phyloP scores from a whole-genome alignment of 345 rosid species.

The Leavenworthia alabamica region DNA sequence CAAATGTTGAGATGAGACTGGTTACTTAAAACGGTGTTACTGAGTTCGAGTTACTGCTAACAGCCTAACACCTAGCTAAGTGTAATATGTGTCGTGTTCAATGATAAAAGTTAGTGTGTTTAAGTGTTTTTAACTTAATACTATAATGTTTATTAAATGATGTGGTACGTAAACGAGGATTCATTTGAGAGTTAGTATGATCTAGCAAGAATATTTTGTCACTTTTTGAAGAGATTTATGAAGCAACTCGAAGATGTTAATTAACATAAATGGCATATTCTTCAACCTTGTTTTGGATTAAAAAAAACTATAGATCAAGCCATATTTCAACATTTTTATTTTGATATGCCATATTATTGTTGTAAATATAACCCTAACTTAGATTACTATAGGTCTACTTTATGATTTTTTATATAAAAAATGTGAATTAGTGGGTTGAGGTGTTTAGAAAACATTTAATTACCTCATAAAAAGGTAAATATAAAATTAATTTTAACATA shows the following conservation, averaged over 20 bases:
- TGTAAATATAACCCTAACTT: background rate
- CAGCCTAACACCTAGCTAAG: constrained; percentile 23
- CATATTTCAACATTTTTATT: background rate
- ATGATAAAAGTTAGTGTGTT: constrained; percentile 14
- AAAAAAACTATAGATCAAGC: background rate
- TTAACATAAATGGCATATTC: background rate
- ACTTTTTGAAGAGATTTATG: background rate
- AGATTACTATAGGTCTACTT: background rate
- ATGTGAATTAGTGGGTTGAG: background rate
- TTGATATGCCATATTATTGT: background rate
- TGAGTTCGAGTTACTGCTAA: constrained; percentile 20
- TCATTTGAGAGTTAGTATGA: constrained; percentile 9
- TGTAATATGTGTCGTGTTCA: constrained; percentile 19
- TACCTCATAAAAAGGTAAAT: background rate
- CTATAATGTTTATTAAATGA: background rate
- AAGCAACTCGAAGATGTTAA: constrained; percentile 15
- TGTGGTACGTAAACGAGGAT: constrained; percentile 15
- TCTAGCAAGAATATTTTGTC: background rate
- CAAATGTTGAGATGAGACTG: constrained; percentile 10
- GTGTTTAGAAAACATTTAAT: background rate
- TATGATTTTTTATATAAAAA: too few relatives aligned
- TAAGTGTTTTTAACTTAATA: background rate
- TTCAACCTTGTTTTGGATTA: background rate
- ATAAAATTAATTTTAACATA: background rate
- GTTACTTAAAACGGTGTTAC: constrained; percentile 14